Evolutionary conservation across 2,329 filamentous ascomycete genomes (phyloP).

Genomic region (Chalaropsis thielavioides): DNA sequence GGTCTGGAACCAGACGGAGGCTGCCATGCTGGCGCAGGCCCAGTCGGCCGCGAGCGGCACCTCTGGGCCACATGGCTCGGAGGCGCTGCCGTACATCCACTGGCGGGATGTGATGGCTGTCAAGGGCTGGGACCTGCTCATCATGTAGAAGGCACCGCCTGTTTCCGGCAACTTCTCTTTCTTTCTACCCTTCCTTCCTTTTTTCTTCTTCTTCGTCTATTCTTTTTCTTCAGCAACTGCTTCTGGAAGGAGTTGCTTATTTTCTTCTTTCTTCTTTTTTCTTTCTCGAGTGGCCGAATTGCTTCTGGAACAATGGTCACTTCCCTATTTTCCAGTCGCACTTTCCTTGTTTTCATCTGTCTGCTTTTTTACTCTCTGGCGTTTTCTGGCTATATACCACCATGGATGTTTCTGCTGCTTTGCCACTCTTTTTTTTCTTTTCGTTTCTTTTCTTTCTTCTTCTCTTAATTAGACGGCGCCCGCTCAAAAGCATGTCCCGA

Average conservation of each 20-base stretch:
- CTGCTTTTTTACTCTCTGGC: conserved; percentile 13
- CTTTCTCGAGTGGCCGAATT: background rate
- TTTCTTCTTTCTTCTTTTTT: background rate
- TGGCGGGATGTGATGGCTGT: conserved; percentile 90
- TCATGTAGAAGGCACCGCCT: conserved; percentile 46
- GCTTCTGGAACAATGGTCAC: background rate
- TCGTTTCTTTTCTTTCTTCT: background rate
- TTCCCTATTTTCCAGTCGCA: background rate
- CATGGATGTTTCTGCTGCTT: background rate
- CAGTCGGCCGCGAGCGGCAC: conserved; percentile 25
- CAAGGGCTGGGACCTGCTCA: conserved; percentile 83
- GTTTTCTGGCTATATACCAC: conserved; percentile 10
- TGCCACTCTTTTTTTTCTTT: background rate
- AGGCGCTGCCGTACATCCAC: conserved; percentile 55
- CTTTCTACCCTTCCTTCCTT: too few species aligned
- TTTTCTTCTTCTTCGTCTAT: conserved; percentile 19
- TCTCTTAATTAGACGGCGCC: conserved; percentile 7
- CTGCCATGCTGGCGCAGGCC: conserved; percentile 27
- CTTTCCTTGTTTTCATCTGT: conserved; percentile 8
- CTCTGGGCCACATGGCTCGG: conserved; percentile 24
- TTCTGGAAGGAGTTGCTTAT: background rate
- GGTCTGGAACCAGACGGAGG: conserved; percentile 69
- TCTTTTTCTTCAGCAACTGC: conserved; percentile 14
- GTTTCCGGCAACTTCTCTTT: conserved; percentile 12
- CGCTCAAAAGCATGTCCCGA: conserved; percentile 4